These are phyloP conservation scores for Claviceps sorghi DNA, from an alignment of 2,329 filamentous ascomycete genomes.

Conservation along the genomic window DNA sequence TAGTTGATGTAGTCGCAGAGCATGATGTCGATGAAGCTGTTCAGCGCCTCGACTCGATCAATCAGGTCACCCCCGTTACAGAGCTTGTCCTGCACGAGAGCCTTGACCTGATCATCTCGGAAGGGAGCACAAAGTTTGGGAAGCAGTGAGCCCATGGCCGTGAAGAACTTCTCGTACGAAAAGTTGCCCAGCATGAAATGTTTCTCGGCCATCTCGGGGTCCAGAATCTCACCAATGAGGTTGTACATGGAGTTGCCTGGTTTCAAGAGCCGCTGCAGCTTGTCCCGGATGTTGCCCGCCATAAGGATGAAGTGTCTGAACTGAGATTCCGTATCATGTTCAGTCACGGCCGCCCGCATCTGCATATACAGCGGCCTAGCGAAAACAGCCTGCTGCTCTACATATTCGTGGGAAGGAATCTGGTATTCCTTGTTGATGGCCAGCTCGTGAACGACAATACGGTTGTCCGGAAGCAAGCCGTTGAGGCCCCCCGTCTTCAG, in stretches of 20 bases:
- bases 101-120: constrained; percentile 61
- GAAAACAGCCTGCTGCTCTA: constrained; percentile 37
- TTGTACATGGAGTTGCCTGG: constrained; percentile 59
- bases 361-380: constrained; percentile 37
- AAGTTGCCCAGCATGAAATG: constrained; percentile 60
- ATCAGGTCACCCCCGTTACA: constrained; percentile 51
- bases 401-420: constrained; percentile 47
- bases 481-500: constrained; percentile 29
- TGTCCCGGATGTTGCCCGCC: constrained; percentile 54
- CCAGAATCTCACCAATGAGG: constrained; percentile 60
- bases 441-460: constrained; percentile 63
- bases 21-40: constrained; percentile 63
- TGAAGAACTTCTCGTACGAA: constrained; percentile 69
- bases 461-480: constrained; percentile 54
- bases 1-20: constrained; percentile 75
- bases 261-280: constrained; percentile 57
- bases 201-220: constrained; percentile 53
- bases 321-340: constrained; percentile 48
- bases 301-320: constrained; percentile 56
- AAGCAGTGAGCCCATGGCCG: constrained; percentile 58
- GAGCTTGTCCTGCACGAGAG: constrained; percentile 48
- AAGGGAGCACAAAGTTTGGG: constrained; percentile 70
- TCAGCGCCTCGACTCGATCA: constrained; percentile 59
- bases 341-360: constrained; percentile 49
- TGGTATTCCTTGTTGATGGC: constrained; percentile 67